Base-by-base conservation (phyloP, 805 yeast genomes). In the Allodekkera sacchari region DNA sequence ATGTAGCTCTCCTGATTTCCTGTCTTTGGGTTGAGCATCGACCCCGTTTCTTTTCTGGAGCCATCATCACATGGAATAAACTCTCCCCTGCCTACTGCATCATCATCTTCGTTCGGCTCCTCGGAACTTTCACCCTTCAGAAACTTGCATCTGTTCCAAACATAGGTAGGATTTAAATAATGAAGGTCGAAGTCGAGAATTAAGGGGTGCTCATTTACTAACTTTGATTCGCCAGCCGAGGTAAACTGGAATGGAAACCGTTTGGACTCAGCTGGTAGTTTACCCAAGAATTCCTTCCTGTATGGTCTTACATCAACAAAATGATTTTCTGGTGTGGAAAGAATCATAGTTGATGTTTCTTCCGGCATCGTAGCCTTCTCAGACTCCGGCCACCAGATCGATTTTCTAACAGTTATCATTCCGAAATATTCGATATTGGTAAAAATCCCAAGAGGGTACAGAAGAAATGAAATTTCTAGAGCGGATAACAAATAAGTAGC, bases 241-340 rank as follows among this genome's bases (percentile, higher is more conserved):
- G 66, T 71, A 78, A 80, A 71, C 43, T 76, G 75, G 40, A 72
- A 72, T 15, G 70, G 70, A 41, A 63, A 64, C n/a, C 38, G 42
- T n/a, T 44, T 43, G 27, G 51, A 7, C n/a, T n/a, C n/a, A 6
- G 13, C 31, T 9, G 30, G 31, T 2, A 9, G 12, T n/a, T 17
- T 16, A 11, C n/a, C 57, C 5, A 44, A 41, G 2, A 43, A 43
- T 31, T 19, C 18, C 57, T 52, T n/a, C 42, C 42, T 28, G 47
- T 57, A 43, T 11, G 64, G 60, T 38, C 73, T 53, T 26, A 67
- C 36, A 22, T 74, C 80, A 11, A 71, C 71, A 44, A 64, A 74
- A 35, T 62, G 59, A 3, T 57, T 59, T 1, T 48, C 40, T 2
- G 67, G 63, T 1, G 77, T 57, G 3, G 66, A 56, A 10, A 69